These are phyloP conservation scores for Exidia glandulosa DNA, from an alignment of 768 basidiomycete species.

Conservation along the genomic window DNA sequence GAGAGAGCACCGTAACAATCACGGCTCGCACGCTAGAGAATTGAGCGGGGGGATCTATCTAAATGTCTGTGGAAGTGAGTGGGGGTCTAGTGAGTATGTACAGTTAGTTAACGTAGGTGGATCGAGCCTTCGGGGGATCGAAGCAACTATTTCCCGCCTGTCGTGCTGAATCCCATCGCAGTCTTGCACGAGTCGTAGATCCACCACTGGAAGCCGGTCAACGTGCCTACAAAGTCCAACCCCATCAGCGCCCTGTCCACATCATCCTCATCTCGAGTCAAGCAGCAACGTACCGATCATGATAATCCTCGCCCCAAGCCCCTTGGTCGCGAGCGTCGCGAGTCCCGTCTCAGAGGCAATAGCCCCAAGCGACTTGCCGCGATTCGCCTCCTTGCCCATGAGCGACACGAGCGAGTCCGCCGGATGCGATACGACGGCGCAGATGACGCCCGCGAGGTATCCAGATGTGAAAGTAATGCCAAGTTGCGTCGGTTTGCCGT, in stretches of 20 bases:
- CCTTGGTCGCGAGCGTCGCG: slow-evolving; percentile 61
- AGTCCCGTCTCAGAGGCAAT: slow-evolving; percentile 66
- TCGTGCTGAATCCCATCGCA: slow-evolving; percentile 76
- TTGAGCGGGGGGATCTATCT: too few species aligned
- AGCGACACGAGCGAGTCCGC: slow-evolving; percentile 89
- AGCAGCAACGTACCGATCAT: slow-evolving; percentile 57
- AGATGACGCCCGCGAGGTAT: slow-evolving; percentile 91
- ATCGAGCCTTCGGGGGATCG: slow-evolving; percentile 13
- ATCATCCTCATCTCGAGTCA: too few species aligned
- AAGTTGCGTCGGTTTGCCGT: slow-evolving; percentile 76
- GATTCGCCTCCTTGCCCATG: slow-evolving; percentile 83
- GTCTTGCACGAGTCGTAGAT: slow-evolving; percentile 85
- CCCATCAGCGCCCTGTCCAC: too few species aligned
- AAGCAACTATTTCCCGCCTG: slow-evolving; percentile 87
- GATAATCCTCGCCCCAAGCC: slow-evolving; percentile 75
- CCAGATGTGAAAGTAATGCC: slow-evolving; percentile 83
- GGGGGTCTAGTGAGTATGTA: too few species aligned
- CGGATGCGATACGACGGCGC: slow-evolving; percentile 92
- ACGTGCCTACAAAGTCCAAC: too few species aligned
- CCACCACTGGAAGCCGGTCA: slow-evolving; percentile 86
- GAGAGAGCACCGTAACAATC: too few species aligned
- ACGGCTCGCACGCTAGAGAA: too few species aligned
- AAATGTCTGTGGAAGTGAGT: too few species aligned
- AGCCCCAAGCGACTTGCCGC: slow-evolving; percentile 62
- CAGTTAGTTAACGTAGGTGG: not conserved